Base-by-base conservation (phyloP, 176 grass and related monocot species). In the Raddia guianensis region DNA sequence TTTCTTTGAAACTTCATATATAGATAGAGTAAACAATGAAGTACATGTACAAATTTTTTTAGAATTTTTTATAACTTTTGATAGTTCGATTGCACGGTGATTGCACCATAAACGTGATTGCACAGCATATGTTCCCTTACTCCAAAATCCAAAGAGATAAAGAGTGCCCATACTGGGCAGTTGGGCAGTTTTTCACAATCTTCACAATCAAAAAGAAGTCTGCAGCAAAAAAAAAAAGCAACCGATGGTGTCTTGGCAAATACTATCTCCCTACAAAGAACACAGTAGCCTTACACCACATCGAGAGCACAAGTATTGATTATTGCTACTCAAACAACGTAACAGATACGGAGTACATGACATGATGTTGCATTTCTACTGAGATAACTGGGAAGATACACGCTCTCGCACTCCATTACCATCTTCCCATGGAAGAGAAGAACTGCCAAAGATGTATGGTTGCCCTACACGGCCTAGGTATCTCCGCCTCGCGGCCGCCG, bases 391-490 rank as follows among this genome's bases (percentile, higher is more conserved):
- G 2, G 15, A 12, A 9, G 10, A 60, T 19, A 50, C 34, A 84
- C 59, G 43, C 50, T 80, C 27, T 19, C 64, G 44, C 72, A 34
- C 72, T 77, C 72, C 66, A 78, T 73, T 54, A 68, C 73, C 40
- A 47, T 85, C 82, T 60, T 74, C 51, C 9, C 16, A 12, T 40
- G 32, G 45, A 64, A 8, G 66, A 73, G 5, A 80, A 87, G 64
- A 59, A 12, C 55, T 91, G 89, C 89, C 89, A 87, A 91, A 91
- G 89, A 72, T 87, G 84, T 76, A 70, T 83, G 87, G 89, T 87
- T 91, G 89, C 89, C 89, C 84, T 91, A 91, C 75, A 91, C 69
- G 76, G 43, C 75, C 70, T 55, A 50, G 45, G 15, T 72, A 71
- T 55, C 74, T 79, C 51, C 42, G 19, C 46, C 19, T 34, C 58